Evolutionary conservation across 2,329 filamentous ascomycete genomes (phyloP), one percentile per base, ranked within the genome.

Genomic region (Elsinoe ampelina): DNA sequence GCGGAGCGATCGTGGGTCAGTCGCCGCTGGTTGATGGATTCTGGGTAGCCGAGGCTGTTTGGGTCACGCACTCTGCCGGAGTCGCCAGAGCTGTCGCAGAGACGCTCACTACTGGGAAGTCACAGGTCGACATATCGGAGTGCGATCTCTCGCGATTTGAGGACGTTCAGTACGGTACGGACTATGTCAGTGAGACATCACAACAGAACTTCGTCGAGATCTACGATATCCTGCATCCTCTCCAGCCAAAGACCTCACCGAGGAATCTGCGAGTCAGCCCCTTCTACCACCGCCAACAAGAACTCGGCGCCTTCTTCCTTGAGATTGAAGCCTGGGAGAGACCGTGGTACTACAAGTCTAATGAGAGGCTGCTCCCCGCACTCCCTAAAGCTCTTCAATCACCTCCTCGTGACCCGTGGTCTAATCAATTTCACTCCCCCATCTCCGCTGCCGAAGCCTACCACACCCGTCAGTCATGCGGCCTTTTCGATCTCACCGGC

Each of bases 31-130:
- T 85, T 0, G 78, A 83, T 45, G 80, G 80, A 11, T 84, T 85
- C 67, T 84, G 75, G 61, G 80, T 85, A 1, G 82, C 82, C 0
- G 82, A 85, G 62, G 82, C 82, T 4, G 80, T 85, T 0, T 85
- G 82, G 82, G 82, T 84, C 0, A 85, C 82, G 15, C 82, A 85
- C 61, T 84, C 81, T 0, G 81, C 80, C 0, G 82, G 82, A 20
- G 78, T 84, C 1, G 82, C 82, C 7, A 76, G 80, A 22, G 80
- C 82, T 0, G 64, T 85, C 1, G 82, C 82, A 0, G 75, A 85
- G 63, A 63, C 81, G 0, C 68, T 85, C 22, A 84, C 81, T 0
- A 73, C 72, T 0, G 82, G 81, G 2, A 72, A 71, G 20, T 81
- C 81, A 0, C 66, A 73, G 3, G 73, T 83, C 34, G 81, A 84